These are phyloP conservation scores for Blattamonas nauphoetae DNA, from an alignment of 78 protist species.

Conservation along the genomic window DNA sequence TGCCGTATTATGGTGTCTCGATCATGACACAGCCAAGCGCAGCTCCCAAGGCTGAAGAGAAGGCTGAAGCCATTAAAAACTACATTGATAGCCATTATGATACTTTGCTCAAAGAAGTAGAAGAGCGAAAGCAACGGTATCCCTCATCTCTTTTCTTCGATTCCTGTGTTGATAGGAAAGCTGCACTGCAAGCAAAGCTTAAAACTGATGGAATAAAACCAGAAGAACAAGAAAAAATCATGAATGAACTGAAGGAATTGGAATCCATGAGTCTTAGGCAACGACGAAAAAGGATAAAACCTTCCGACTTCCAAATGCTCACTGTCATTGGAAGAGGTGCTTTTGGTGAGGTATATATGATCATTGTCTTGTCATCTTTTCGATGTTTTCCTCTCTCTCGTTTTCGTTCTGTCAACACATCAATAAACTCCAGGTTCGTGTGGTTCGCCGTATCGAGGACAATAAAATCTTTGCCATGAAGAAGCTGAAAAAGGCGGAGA, in stretches of 20 bases:
- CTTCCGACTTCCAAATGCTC: slow-evolving; percentile 48
- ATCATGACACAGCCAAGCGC: background rate
- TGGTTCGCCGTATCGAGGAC: background rate
- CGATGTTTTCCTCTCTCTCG: background rate
- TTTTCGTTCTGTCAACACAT: background rate
- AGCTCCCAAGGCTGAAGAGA: background rate
- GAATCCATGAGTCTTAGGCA: background rate
- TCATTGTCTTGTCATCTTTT: background rate
- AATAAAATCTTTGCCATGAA: background rate
- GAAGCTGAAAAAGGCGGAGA: background rate
- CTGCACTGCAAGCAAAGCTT: background rate
- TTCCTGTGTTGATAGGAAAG: background rate
- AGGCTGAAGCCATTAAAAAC: background rate
- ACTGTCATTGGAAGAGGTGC: slow-evolving; percentile 70
- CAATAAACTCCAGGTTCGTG: background rate
- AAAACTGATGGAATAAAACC: background rate
- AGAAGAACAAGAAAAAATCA: background rate
- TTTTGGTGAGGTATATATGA: slow-evolving; percentile 47
- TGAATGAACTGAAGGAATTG: background rate
- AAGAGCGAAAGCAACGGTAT: slow-evolving; percentile 5
- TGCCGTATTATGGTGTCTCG: too few relatives aligned
- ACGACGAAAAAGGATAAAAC: background rate
- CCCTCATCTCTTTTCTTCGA: background rate
- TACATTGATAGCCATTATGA: slow-evolving; percentile 4
- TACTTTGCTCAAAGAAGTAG: background rate